Evolutionary conservation across 176 grass and related monocot genomes (phyloP).

Genomic region (Luzula sylvatica): DNA sequence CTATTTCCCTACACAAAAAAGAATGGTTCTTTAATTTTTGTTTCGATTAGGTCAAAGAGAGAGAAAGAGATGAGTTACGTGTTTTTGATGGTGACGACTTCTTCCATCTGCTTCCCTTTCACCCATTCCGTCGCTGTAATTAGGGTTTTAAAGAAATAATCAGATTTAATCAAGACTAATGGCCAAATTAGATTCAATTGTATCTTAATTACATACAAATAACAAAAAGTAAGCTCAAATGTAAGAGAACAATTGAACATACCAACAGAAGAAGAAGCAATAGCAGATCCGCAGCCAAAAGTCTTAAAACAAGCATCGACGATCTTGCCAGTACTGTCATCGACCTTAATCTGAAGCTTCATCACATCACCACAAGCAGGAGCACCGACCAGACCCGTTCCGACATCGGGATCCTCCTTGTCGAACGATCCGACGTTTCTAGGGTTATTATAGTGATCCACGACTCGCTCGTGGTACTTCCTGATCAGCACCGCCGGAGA

Average conservation of each 20-base stretch:
- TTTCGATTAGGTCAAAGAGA: neutral
- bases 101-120: slow-evolving; percentile 79
- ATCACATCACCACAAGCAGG: slow-evolving; percentile 95
- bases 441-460: slow-evolving; percentile 88
- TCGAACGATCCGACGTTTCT: slow-evolving; percentile 85
- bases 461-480: slow-evolving; percentile 84
- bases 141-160: neutral
- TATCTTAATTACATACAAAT: neutral
- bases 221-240: neutral
- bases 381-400: slow-evolving; percentile 77
- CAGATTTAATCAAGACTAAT: neutral
- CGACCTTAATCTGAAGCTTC: slow-evolving; percentile 91
- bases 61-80: slow-evolving; percentile 28
- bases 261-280: slow-evolving; percentile 89
- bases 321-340: slow-evolving; percentile 54
- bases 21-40: neutral
- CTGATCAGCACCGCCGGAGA: neutral
- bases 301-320: slow-evolving; percentile 94
- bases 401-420: slow-evolving; percentile 65
- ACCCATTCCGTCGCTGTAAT: slow-evolving; percentile 73
- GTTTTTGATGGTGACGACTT: slow-evolving; percentile 68
- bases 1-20: slow-evolving; percentile 52
- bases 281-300: slow-evolving; percentile 86
- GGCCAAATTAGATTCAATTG: too few species aligned
- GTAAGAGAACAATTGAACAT: neutral